These are phyloP conservation scores for Pseudopithomyces chartarum DNA, from an alignment of 2,329 filamentous ascomycete species.

Conservation along the genomic window DNA sequence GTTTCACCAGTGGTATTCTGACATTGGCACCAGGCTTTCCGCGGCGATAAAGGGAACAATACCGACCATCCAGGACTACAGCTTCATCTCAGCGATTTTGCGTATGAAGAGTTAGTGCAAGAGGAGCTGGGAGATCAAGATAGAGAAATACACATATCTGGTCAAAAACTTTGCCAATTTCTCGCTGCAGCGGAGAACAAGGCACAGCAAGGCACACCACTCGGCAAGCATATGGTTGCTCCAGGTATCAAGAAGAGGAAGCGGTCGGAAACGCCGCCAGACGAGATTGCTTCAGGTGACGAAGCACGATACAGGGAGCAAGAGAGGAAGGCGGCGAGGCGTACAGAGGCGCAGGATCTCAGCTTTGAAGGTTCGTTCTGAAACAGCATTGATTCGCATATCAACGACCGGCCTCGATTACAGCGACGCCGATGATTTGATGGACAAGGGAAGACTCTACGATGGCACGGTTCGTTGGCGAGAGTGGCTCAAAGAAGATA, in stretches of 20 bases:
- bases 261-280: constrained; percentile 19
- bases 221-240: constrained; percentile 15
- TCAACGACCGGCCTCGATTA: background rate
- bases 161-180: constrained; percentile 11
- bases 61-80: constrained; percentile 8
- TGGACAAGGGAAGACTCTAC: too few relatives aligned
- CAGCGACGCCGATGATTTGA: too few relatives aligned
- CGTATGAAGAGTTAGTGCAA: constrained; percentile 17
- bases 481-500: too few relatives aligned
- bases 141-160: constrained; percentile 4
- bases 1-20: constrained; percentile 3
- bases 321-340: constrained; percentile 25
- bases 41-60: constrained; percentile 15
- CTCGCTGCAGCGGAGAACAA: constrained; percentile 18
- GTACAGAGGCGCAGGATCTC: constrained; percentile 5
- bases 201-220: constrained; percentile 10
- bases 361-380: background rate
- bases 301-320: constrained; percentile 24
- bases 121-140: constrained; percentile 1
- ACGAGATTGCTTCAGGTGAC: constrained; percentile 20
- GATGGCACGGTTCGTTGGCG: too few relatives aligned
- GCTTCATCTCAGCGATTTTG: constrained; percentile 24
- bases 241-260: constrained; percentile 25
- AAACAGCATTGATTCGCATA: background rate
- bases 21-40: constrained; percentile 21